phyloP scores from a whole-genome alignment of 257 asterid genomes.

The Handroanthus guayacan region DNA sequence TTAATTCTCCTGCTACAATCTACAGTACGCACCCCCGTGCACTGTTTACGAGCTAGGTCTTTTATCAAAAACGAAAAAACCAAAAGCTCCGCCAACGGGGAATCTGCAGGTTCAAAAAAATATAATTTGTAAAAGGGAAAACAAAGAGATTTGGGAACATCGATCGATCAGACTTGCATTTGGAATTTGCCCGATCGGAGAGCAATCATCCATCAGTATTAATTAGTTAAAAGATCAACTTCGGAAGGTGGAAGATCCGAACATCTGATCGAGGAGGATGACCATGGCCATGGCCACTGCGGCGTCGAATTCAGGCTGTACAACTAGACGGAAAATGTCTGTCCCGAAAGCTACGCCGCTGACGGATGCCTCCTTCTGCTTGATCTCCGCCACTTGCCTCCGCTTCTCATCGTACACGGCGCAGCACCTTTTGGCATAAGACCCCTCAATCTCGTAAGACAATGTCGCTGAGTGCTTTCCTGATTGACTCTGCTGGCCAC shows the following conservation, averaged over 20 bases:
- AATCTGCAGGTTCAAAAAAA: background rate
- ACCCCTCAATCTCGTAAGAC: slow-evolving; percentile 61
- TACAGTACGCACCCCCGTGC: background rate
- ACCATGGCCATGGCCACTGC: slow-evolving; percentile 68
- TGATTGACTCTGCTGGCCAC: background rate
- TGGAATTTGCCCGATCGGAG: background rate
- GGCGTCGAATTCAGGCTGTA: slow-evolving; percentile 56
- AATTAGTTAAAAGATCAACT: background rate
- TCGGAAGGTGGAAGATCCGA: slow-evolving; percentile 44
- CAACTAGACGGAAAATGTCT: slow-evolving; percentile 66
- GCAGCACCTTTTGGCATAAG: slow-evolving; percentile 59
- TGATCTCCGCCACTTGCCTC: slow-evolving; percentile 67
- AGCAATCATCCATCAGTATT: background rate
- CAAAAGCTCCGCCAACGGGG: background rate
- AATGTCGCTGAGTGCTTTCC: background rate
- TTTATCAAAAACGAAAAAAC: slow-evolving; percentile 42
- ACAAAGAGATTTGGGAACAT: background rate
- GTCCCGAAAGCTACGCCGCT: slow-evolving; percentile 58
- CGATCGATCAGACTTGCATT: too few species aligned
- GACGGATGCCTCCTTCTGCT: slow-evolving; percentile 66
- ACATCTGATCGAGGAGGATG: slow-evolving; percentile 78
- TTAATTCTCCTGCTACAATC: too few species aligned
- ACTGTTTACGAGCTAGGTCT: slow-evolving; percentile 21
- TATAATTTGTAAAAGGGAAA: background rate
- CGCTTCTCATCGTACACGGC: slow-evolving; percentile 59